Evolutionary conservation across 2,329 filamentous ascomycete species (phyloP).

Genomic region (Neonectria magnoliae): DNA sequence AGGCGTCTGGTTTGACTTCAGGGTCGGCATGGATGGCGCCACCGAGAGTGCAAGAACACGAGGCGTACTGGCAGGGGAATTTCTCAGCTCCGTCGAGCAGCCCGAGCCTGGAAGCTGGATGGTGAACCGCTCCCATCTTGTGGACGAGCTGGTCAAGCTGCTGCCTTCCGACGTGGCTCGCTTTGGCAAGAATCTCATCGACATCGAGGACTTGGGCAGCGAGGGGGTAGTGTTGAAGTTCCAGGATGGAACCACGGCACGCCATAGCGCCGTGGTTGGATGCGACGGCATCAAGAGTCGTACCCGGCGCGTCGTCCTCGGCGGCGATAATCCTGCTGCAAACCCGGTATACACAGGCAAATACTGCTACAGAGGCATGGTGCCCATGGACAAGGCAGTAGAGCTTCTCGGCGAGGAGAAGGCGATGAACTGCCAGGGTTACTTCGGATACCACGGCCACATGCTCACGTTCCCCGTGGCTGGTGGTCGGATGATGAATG

Average conservation of each 20-base stretch:
- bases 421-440: constrained; percentile 18
- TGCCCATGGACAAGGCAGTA: constrained; percentile 24
- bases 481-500: constrained; percentile 19
- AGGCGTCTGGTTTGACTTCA: constrained; percentile 20
- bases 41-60: constrained; percentile 1
- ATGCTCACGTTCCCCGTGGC: constrained; percentile 25
- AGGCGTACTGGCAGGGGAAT: constrained; percentile 7
- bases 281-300: constrained; percentile 24
- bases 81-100: constrained; percentile 15
- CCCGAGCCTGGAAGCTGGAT: constrained; percentile 19
- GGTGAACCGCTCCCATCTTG: constrained; percentile 17
- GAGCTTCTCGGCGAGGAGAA: constrained; percentile 19
- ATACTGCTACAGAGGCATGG: constrained; percentile 19
- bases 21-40: constrained; percentile 11
- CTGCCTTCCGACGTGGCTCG: constrained; percentile 6
- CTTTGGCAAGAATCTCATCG: constrained; percentile 17
- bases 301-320: constrained; percentile 7
- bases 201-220: not conserved
- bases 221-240: not conserved
- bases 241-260: constrained; percentile 11
- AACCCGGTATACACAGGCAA: constrained; percentile 16
- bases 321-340: not conserved
- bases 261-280: constrained; percentile 17
- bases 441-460: constrained; percentile 19
- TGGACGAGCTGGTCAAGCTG: constrained; percentile 17